Base-by-base conservation (phyloP, 192 early-diverging fungal genomes). In the Thoreauomyces humboldtii region DNA sequence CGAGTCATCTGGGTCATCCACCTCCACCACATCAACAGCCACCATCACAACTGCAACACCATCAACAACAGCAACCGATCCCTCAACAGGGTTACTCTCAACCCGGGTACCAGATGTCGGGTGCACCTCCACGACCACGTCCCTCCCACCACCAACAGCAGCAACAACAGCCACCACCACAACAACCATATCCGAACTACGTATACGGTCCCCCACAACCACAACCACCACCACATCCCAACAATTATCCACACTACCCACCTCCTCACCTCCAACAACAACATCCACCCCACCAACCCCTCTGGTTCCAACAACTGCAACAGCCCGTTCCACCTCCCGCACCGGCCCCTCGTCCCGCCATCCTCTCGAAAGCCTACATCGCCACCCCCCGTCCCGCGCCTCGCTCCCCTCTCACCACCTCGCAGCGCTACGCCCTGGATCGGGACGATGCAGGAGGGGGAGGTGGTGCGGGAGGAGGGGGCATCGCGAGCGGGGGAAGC, bases 271-370 rank as follows among this genome's bases (percentile, higher is more conserved):
- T 57, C 2, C 32, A 31, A 27, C 55, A 57, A 21, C 55, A 14
- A 32, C 47, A 19, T 19, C 47, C 47, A 7, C 47, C 50, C 19
- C 44, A 52, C 27, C 50, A 15, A 28, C 50, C 50, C 9, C n/a
- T 57, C 2, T 57, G 55, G 55, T 57, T 57, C 19, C 55, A 57
- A 36, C 55, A 57, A 25, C 35, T 57, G 4, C 32, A 31, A 27
- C 55, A 57, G 17, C 55, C 32, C 55, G 15, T 50, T 19, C 47
- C 47, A 7, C 47, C 47, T 12, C 47, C 47, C 15, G 15, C 11
- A 24, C 47, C 11, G 25, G 11, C 17, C 35, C 11, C 7, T 7
- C 55, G 55, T 19, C 55, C 55, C n/a, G 34, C 31, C 3, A 4
- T 37, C 4, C 55, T 57, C 19, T 15, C 55, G 12, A 57, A 57